Percentiles rank a stretch among this genome's conserved stretches.
Evolutionary conservation across 768 basidiomycete species (phyloP).

Genomic region (Mycena galopus): DNA sequence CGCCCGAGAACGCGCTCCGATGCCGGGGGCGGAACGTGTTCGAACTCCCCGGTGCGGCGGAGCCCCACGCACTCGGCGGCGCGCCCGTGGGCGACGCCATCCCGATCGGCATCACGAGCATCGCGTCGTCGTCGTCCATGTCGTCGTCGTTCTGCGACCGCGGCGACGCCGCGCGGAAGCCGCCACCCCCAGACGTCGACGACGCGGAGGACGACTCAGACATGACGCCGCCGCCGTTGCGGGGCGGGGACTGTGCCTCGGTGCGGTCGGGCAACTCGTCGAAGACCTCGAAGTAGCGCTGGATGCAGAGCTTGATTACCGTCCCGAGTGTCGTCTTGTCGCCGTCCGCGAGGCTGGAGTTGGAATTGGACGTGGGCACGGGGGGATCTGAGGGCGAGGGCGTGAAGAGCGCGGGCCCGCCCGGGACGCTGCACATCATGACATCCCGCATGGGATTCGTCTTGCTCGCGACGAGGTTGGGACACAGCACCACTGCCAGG

Average conservation of each 20-base stretch:
- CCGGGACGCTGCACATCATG: constrained; percentile 76
- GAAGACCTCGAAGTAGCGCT: constrained; percentile 88
- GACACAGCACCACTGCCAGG: constrained; percentile 82
- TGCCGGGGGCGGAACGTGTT: constrained; percentile 55
- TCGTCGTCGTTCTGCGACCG: constrained; percentile 62
- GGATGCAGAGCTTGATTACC: constrained; percentile 82
- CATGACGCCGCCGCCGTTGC: constrained; percentile 46
- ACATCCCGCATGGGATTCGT: constrained; percentile 77
- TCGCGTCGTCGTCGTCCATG: constrained; percentile 81
- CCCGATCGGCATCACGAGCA: constrained; percentile 80
- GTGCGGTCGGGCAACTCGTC: constrained; percentile 82
- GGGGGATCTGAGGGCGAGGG: constrained; percentile 38
- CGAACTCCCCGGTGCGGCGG: constrained; percentile 35
- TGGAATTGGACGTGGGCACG: constrained; percentile 26
- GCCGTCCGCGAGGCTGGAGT: constrained; percentile 51
- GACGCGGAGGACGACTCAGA: constrained; percentile 38
- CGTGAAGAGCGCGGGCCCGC: constrained; percentile 55
- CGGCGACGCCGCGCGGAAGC: constrained; percentile 11
- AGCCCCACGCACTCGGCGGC: constrained; percentile 56
- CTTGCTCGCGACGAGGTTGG: constrained; percentile 81
- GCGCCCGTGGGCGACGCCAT: constrained; percentile 45
- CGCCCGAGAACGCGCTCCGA: constrained; percentile 46
- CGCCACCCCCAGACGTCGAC: constrained; percentile 52
- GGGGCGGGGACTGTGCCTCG: constrained; percentile 63
- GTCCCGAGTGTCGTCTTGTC: constrained; percentile 76